Evolutionary conservation across 257 asterid species (phyloP).

Genomic region (Salvia rosmarinus): DNA sequence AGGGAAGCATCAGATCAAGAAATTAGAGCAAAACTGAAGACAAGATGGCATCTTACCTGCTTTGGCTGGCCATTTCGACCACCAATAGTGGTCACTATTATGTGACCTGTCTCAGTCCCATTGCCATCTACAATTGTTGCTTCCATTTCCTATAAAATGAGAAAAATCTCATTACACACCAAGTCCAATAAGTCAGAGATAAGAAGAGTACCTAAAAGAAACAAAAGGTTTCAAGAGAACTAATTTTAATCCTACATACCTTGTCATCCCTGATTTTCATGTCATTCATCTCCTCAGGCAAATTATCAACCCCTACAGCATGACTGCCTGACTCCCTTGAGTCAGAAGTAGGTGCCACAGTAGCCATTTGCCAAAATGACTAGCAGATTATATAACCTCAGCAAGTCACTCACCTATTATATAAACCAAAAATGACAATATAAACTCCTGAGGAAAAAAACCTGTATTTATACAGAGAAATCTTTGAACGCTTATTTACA

Average conservation of each 20-base stretch:
- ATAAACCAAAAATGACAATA: slow-evolving; percentile 25
- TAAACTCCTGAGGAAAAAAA: slow-evolving; percentile 20
- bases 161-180: slow-evolving; percentile 16
- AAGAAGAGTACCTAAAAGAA: slow-evolving; percentile 27
- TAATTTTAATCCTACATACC: slow-evolving; percentile 34
- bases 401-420: slow-evolving; percentile 62
- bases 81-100: slow-evolving; percentile 87
- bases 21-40: slow-evolving; percentile 15
- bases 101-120: slow-evolving; percentile 98
- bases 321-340: slow-evolving; percentile 57
- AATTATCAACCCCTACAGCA: slow-evolving; percentile 62
- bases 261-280: slow-evolving; percentile 79
- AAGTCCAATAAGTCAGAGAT: slow-evolving; percentile 24
- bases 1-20: slow-evolving; percentile 14
- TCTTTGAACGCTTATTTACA: background rate
- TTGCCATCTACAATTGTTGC: slow-evolving; percentile 78
- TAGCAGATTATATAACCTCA: slow-evolving; percentile 45
- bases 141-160: slow-evolving; percentile 69
- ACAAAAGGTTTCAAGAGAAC: slow-evolving; percentile 23
- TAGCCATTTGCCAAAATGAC: slow-evolving; percentile 64
- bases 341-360: slow-evolving; percentile 66
- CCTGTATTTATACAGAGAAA: slow-evolving; percentile 21
- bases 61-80: slow-evolving; percentile 92
- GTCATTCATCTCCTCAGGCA: slow-evolving; percentile 78
- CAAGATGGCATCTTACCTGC: slow-evolving; percentile 58